Conservation (phyloP, 2,329 filamentous ascomycete species). For the Hypoxylon sp. region DNA sequence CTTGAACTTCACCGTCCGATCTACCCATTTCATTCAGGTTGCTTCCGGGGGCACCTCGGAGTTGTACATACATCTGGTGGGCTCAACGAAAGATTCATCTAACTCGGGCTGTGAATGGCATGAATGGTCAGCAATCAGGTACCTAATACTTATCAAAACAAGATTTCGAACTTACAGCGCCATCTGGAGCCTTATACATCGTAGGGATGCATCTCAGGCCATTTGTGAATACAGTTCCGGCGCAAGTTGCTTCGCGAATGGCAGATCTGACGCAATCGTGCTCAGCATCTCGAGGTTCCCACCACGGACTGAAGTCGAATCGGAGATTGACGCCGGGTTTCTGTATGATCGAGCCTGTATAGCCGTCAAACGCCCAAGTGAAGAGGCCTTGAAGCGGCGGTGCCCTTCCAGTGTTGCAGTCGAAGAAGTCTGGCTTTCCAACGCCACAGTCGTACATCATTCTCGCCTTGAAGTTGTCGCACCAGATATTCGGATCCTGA, state of each 20-base stretch:
- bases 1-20: background rate
- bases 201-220: constrained; percentile 30
- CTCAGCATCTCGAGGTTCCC: constrained; percentile 31
- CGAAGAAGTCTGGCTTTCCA: constrained; percentile 26
- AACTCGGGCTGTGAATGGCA: constrained; percentile 16
- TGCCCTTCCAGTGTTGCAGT: constrained; percentile 29
- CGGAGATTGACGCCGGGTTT: constrained; percentile 31
- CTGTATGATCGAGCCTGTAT: constrained; percentile 4
- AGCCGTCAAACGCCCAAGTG: constrained; percentile 19
- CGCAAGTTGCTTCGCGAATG: constrained; percentile 33
- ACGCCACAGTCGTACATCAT: constrained; percentile 33
- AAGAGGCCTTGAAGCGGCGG: constrained; percentile 5
- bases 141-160: background rate
- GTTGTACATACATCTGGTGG: constrained; percentile 14
- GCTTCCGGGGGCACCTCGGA: constrained; percentile 23
- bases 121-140: background rate
- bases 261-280: constrained; percentile 33
- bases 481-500: constrained; percentile 33
- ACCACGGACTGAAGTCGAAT: constrained; percentile 33
- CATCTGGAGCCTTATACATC: constrained; percentile 6
- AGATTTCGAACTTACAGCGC: constrained; percentile 15
- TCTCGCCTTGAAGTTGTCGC: constrained; percentile 34
- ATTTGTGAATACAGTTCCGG: constrained; percentile 18
- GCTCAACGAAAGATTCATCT: constrained; percentile 26
- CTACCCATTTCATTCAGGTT: constrained; percentile 1